Base-by-base conservation (phyloP, 2,329 filamentous ascomycete genomes). In the Sporothrix brasiliensis region DNA sequence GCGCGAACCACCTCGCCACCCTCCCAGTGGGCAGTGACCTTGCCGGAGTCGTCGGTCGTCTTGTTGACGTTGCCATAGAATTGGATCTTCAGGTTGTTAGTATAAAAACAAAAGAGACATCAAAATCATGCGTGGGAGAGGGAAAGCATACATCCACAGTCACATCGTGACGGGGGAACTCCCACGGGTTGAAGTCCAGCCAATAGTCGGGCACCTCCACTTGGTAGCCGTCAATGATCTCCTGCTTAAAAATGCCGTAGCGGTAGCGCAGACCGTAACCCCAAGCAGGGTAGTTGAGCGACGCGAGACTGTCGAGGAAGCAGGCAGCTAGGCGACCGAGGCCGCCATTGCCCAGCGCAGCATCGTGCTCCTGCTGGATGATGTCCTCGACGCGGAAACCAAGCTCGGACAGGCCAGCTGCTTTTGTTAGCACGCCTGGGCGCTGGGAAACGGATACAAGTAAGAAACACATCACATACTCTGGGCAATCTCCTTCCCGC, bases 131-230 rank as follows among this genome's bases (percentile, higher is more conserved):
- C 0, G 13, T 13, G 16, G 16, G 14, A 16, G 14, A 24, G 4
- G 39, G 7, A 52, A 6, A 1, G 78, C 87, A 82, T 77, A 89
- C 87, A 81, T 98, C 92, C 30, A 99, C 94, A 1, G 91, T 94
- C 73, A 99, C 92, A 78, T 99, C 95, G 79, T 97, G 93, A 75
- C 95, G 88, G 54, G 94, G 93, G 77, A 98, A 99, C 69, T 99
- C 95, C 95, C 95, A 99, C 0, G 95, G 95, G 81, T 99, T 99
- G 81, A 98, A 97, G 79, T 98, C 95, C 69, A 99, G 88, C 95
- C 95, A 99, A 82, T 99, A 98, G 80, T 99, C 95, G 24, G 95
- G 95, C 71, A 98, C 92, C 79, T 99, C 95, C 74, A 99, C 93
- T 81, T 99, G 95, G 79, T 97, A 99, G 71, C 95, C 95, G 77